Conservation (phyloP, 106 monocot species). For the Iris macrosiphon region DNA sequence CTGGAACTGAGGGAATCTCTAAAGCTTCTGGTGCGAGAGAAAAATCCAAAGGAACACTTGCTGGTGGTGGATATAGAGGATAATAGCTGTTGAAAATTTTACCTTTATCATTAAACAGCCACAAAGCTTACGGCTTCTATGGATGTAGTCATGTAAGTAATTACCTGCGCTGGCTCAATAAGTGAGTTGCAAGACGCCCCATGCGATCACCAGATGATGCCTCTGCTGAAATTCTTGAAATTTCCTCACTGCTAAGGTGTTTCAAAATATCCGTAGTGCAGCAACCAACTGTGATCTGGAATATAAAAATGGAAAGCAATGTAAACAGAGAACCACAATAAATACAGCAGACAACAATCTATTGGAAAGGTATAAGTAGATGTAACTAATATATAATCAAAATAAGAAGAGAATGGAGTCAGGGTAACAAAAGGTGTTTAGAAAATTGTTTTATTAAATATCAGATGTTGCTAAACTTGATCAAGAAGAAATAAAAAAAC, state of each 20-base stretch:
- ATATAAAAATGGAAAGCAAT: constrained; percentile 6
- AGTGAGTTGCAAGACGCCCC: constrained; percentile 63
- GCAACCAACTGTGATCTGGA: constrained; percentile 74
- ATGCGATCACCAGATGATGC: constrained; percentile 50
- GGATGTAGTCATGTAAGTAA: too few relatives aligned
- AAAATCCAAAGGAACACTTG: constrained; percentile 70
- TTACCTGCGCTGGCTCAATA: constrained; percentile 73
- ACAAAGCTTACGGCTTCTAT: too few relatives aligned
- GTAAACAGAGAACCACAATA: neutral
- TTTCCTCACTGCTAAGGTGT: constrained; percentile 94
- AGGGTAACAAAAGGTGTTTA: too few relatives aligned
- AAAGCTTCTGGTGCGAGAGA: constrained; percentile 82
- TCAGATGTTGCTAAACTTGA: too few relatives aligned
- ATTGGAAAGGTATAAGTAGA: too few relatives aligned
- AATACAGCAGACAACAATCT: too few relatives aligned
- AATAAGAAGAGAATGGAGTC: too few relatives aligned
- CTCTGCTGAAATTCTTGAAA: constrained; percentile 54
- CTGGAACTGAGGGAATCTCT: constrained; percentile 49
- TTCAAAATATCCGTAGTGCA: constrained; percentile 79
- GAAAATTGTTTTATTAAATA: too few relatives aligned
- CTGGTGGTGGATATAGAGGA: constrained; percentile 79
- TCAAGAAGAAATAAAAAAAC: too few relatives aligned
- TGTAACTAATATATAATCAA: too few relatives aligned
- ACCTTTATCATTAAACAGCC: too few relatives aligned
- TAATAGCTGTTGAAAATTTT: constrained; percentile 58